Percentiles rank a stretch among this genome's conserved stretches.
phyloP scores from a whole-genome alignment of 2,329 filamentous ascomycete species.

The Epichloe gansuensis region DNA sequence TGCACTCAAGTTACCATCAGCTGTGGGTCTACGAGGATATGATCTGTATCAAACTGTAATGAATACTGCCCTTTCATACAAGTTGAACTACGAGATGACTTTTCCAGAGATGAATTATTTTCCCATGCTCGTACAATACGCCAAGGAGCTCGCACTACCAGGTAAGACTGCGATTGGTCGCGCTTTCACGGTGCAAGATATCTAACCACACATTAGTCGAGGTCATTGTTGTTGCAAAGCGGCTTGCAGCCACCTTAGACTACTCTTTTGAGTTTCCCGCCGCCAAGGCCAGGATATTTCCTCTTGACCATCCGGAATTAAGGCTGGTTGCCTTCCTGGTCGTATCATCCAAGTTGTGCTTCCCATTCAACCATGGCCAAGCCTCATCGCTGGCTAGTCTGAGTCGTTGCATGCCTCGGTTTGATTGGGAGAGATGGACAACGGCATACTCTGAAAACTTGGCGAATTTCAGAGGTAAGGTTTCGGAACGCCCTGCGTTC shows the following conservation, averaged over 20 bases:
- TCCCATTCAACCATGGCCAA: slow-evolving; percentile 54
- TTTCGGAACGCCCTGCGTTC: slow-evolving; percentile 22
- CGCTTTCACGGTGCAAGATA: background rate
- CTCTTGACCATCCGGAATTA: slow-evolving; percentile 58
- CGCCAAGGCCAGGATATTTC: slow-evolving; percentile 28
- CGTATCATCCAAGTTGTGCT: slow-evolving; percentile 65
- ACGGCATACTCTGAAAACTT: slow-evolving; percentile 26
- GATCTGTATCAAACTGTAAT: slow-evolving; percentile 52
- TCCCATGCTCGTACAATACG: slow-evolving; percentile 54
- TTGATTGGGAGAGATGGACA: slow-evolving; percentile 67
- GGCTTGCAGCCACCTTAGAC: slow-evolving; percentile 36
- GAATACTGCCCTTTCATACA: slow-evolving; percentile 50
- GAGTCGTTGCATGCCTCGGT: slow-evolving; percentile 8
- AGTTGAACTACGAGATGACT: slow-evolving; percentile 52
- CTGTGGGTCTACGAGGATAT: slow-evolving; percentile 31
- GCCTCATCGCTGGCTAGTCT: slow-evolving; percentile 15
- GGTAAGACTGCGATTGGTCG: slow-evolving; percentile 31
- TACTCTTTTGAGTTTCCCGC: slow-evolving; percentile 42
- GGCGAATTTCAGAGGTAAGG: slow-evolving; percentile 5
- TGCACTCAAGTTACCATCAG: slow-evolving; percentile 39
- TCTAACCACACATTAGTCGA: slow-evolving; percentile 42
- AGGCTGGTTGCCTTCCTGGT: slow-evolving; percentile 59
- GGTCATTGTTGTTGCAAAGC: slow-evolving; percentile 16
- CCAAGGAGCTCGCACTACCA: slow-evolving; percentile 62
- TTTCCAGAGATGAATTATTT: slow-evolving; percentile 63